Evolutionary conservation across 805 yeast species (phyloP).

Genomic region (Yarrowia sp.): DNA sequence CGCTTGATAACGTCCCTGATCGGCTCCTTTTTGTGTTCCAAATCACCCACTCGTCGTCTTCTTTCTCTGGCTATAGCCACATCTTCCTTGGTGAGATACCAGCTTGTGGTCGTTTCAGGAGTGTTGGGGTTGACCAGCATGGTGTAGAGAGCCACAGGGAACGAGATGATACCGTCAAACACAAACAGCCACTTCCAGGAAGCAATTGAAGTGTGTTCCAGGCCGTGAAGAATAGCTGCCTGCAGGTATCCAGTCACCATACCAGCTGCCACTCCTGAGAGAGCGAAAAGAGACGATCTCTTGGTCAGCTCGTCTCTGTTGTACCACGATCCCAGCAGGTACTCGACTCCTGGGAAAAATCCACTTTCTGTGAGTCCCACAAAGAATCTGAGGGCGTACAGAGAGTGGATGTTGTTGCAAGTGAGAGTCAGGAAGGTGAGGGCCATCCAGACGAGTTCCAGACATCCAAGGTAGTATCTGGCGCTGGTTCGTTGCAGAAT

Average conservation of each 20-base stretch:
- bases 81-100: constrained; percentile 13
- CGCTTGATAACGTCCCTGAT: constrained; percentile 9
- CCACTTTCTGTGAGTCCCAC: constrained; percentile 56
- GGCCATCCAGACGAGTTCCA: constrained; percentile 50
- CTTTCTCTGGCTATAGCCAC: neutral
- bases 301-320: constrained; percentile 49
- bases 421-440: constrained; percentile 50
- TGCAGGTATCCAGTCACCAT: constrained; percentile 25
- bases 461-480: constrained; percentile 47
- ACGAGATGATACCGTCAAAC: constrained; percentile 25
- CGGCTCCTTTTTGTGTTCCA: constrained; percentile 23
- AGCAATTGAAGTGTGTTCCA: constrained; percentile 8
- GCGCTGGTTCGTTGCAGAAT: constrained; percentile 50
- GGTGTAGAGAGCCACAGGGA: constrained; percentile 30
- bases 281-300: constrained; percentile 14
- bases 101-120: constrained; percentile 16
- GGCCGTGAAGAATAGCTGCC: constrained; percentile 8
- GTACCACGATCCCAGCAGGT: constrained; percentile 48
- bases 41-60: constrained; percentile 16
- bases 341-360: constrained; percentile 54
- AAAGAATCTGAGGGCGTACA: constrained; percentile 52
- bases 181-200: constrained; percentile 34
- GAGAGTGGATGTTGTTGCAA: constrained; percentile 48
- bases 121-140: constrained; percentile 27
- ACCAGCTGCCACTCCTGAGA: constrained; percentile 15